A percentile compares a stretch with the other conserved stretches of the same genome.
phyloP scores from a whole-genome alignment of 1,284 basidiomycete species.

The Sutorius eximius region DNA sequence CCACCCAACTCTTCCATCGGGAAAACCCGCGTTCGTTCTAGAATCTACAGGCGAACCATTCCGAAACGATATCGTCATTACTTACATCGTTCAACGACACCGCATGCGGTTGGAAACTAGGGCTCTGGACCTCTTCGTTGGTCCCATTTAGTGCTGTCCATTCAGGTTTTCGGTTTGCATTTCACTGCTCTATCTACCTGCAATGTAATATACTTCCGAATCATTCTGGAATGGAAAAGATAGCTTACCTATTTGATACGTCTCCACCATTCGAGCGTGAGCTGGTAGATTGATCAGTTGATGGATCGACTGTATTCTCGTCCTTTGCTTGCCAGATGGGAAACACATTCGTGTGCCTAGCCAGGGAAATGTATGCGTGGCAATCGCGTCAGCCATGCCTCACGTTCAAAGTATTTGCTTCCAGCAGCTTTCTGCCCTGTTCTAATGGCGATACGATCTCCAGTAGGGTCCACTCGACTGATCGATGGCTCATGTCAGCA shows the following conservation, averaged over 20 bases:
- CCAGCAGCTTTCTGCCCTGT: not conserved
- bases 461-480: not conserved
- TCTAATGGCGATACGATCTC: not conserved
- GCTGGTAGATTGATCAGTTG: not conserved
- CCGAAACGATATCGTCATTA: conserved; percentile 31
- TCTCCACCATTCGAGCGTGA: not conserved
- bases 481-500: not conserved
- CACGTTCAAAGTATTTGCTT: not conserved
- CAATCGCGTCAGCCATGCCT: not conserved
- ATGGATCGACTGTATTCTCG: not conserved
- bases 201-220: not conserved
- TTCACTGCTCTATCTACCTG: not conserved
- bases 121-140: conserved; percentile 29
- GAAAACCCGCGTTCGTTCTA: conserved; percentile 25
- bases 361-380: not conserved
- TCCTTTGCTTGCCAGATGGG: not conserved
- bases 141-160: conserved; percentile 8
- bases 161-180: not conserved
- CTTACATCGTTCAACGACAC: conserved; percentile 31
- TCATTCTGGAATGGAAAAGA: not conserved
- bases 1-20: conserved; percentile 1
- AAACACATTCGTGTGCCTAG: not conserved
- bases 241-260: not conserved
- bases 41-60: conserved; percentile 25
- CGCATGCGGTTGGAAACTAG: conserved; percentile 25